phyloP scores from a whole-genome alignment of 495 filamentous ascomycete species.

The Bathelium albidoporum region DNA sequence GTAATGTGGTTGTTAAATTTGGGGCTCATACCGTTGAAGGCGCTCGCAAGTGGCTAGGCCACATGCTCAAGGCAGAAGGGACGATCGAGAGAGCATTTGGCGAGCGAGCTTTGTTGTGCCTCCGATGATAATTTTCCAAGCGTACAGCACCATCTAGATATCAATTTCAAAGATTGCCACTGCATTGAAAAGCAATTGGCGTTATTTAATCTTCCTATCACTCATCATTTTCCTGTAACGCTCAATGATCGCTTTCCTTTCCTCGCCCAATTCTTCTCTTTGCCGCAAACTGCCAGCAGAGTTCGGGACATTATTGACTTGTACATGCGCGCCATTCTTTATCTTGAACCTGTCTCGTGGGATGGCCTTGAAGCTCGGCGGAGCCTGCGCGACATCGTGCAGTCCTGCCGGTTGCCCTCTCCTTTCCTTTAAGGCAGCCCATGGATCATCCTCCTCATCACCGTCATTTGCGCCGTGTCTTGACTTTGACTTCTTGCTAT shows the following conservation, averaged over 20 bases:
- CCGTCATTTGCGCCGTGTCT: constrained; percentile 29
- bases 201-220: not conserved
- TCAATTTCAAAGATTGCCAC: not conserved
- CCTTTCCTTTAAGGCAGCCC: constrained; percentile 58
- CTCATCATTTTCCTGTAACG: constrained; percentile 47
- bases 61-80: constrained; percentile 47
- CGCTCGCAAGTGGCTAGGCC: constrained; percentile 49
- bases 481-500: constrained; percentile 38
- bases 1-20: constrained; percentile 85
- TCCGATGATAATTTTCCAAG: constrained; percentile 22
- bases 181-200: not conserved
- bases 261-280: constrained; percentile 69
- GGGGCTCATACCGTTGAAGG: constrained; percentile 52
- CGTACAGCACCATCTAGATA: not conserved
- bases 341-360: constrained; percentile 63
- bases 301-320: constrained; percentile 65
- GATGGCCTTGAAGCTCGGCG: constrained; percentile 57
- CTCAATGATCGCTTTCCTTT: constrained; percentile 68
- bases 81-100: constrained; percentile 51
- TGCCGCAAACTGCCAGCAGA: constrained; percentile 67
- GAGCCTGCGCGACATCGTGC: constrained; percentile 72
- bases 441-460: constrained; percentile 63
- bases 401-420: constrained; percentile 42
- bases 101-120: constrained; percentile 50
- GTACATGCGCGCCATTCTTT: constrained; percentile 53